Percentiles rank a stretch among this genome's conserved stretches.
Conservation (phyloP, 257 asterid species). For the Paulownia fortunei region DNA sequence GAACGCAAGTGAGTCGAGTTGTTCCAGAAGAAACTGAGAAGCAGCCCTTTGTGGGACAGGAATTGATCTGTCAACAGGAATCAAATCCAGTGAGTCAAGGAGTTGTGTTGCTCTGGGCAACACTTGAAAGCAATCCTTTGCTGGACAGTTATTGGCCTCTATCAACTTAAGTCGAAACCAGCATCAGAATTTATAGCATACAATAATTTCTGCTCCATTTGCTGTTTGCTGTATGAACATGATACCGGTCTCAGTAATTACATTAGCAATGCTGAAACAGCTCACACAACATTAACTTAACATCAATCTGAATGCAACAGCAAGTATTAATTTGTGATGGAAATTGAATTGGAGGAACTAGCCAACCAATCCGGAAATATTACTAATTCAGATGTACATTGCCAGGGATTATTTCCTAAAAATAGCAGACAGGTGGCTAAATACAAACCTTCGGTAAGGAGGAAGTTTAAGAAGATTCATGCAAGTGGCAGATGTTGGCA, state of each 20-base stretch:
- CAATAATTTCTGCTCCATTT: constrained; percentile 84
- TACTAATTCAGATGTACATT: neutral
- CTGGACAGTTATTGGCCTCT: constrained; percentile 6
- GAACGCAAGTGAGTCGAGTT: neutral
- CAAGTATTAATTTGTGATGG: constrained; percentile 9
- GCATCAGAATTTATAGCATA: constrained; percentile 92
- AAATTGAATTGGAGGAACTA: constrained; percentile 2
- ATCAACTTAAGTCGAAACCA: constrained; percentile 95
- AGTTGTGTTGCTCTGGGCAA: neutral
- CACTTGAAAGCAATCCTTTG: constrained; percentile 15
- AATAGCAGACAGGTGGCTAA: neutral
- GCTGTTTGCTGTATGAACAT: constrained; percentile 71
- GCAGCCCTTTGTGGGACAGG: neutral
- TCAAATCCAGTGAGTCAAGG: neutral
- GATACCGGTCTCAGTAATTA: constrained; percentile 12
- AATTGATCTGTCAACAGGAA: neutral
- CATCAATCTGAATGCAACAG: neutral
- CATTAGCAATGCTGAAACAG: neutral
- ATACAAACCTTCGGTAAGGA: constrained; percentile 84
- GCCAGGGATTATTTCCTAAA: neutral
- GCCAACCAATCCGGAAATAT: constrained; percentile 9
- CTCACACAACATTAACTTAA: neutral
- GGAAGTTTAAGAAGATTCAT: constrained; percentile 98
- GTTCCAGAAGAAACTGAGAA: neutral
- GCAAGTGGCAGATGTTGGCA: constrained; percentile 98